Evolutionary conservation across 2,329 filamentous ascomycete species (phyloP), one percentile per base, ranked within the genome.

Genomic region (Stagonosporopsis vannaccii): DNA sequence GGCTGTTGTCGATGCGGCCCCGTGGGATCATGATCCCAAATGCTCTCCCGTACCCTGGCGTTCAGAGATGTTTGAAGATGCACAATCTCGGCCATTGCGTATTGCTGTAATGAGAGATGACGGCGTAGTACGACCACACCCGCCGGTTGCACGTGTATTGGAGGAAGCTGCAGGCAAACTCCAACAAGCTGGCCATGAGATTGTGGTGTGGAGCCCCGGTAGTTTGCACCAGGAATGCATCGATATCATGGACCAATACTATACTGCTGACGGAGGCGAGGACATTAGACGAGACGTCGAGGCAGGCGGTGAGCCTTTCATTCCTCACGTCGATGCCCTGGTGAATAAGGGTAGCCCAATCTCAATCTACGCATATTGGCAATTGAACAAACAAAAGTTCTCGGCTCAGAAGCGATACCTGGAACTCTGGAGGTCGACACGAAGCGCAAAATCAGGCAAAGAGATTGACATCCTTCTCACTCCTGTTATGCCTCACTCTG

Each of bases 331-430:
- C 0, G 78, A 87, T 63, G 78, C 75, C 0, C 77, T 89, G 6
- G 70, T 88, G 13, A 83, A 84, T 47, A 67, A n/a, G 30, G 48
- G 54, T 20, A 44, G 71, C 67, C 61, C 78, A 11, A 68, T 84
- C 68, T 0, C 84, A 88, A 13, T 86, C 84, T 0, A 85, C 88
- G 78, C 86, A 4, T 90, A 89, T 71, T 90, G 86, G 87, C 85
- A 88, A 62, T 77, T 90, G 6, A 89, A 88, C 72, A 84, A 78
- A 57, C 78, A 79, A 23, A 89, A 88, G 64, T 53, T 78, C 23
- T 76, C 74, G 0, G 75, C 80, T 4, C 84, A 87, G 59, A 81
- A 86, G 55, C 77, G 74, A 2, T 88, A 86, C 51, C 77, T 87
- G 1, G 80, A 86, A 44, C 83, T 85, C 54, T 89, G 86, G 86